A percentile compares a stretch with the other conserved stretches of the same genome.
Evolutionary conservation across 495 filamentous ascomycete species (phyloP).

Genomic region (Rostrohypoxylon terebratum): DNA sequence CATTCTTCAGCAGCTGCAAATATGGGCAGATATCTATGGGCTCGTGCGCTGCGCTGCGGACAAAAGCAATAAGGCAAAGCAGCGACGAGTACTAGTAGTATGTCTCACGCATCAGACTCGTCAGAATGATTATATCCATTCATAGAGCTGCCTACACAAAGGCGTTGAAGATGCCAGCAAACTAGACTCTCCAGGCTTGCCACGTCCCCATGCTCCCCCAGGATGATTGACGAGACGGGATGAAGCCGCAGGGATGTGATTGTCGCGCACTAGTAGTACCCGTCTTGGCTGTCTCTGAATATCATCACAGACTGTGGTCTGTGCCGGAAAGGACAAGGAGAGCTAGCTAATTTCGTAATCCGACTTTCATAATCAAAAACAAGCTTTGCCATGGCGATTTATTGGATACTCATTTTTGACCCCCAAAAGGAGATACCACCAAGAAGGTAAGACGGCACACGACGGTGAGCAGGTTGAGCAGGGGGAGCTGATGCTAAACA

Average conservation of each 20-base stretch:
- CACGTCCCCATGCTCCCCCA: conserved; percentile 21
- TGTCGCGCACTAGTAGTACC: conserved; percentile 45
- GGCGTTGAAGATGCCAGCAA: conserved; percentile 10
- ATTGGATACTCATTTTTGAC: conserved; percentile 22
- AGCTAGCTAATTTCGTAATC: conserved; percentile 13
- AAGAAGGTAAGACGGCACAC: conserved; percentile 45
- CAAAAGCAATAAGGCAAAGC: conserved; percentile 1
- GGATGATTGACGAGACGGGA: conserved; percentile 37
- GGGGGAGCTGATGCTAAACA: neutral
- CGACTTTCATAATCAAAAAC: conserved; percentile 37
- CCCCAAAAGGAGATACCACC: neutral
- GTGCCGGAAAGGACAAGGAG: conserved; percentile 18
- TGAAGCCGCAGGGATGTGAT: conserved; percentile 38
- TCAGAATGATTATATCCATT: conserved; percentile 13
- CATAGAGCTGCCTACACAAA: neutral
- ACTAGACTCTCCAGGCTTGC: conserved; percentile 14
- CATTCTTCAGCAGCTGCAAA: conserved; percentile 25
- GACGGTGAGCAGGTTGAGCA: conserved; percentile 31
- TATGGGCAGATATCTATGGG: conserved; percentile 17
- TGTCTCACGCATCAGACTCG: conserved; percentile 28
- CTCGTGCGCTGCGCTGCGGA: neutral
- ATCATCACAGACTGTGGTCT: conserved; percentile 24
- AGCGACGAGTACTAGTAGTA: conserved; percentile 12
- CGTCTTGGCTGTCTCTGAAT: conserved; percentile 43
- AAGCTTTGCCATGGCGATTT: conserved; percentile 38